These are phyloP conservation scores for Talaromyces stipitatus DNA, from an alignment of 495 filamentous ascomycete species.

Conservation along the genomic window DNA sequence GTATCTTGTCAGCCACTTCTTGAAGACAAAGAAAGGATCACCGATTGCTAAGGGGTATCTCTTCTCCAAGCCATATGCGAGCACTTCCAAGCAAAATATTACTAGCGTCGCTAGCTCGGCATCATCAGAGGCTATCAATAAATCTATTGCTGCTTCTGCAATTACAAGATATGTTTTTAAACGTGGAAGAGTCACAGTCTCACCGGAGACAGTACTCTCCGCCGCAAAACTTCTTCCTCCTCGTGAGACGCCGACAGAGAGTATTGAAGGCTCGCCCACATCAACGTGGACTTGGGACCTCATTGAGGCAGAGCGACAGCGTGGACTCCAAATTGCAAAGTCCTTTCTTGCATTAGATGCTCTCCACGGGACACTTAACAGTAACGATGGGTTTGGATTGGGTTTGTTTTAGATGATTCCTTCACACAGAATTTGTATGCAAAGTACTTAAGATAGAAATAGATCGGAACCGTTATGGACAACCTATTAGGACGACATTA, in stretches of 20 bases:
- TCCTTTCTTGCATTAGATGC: neutral
- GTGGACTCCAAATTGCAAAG: neutral
- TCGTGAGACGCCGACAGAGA: neutral
- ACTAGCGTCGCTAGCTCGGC: neutral
- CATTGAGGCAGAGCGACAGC: constrained; percentile 6
- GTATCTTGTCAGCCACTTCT: constrained; percentile 55
- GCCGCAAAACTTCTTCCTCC: constrained; percentile 56
- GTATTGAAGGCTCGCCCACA: neutral
- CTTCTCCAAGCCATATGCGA: constrained; percentile 19
- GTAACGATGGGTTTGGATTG: too few species aligned
- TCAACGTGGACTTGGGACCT: neutral
- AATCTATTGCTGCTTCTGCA: constrained; percentile 62
- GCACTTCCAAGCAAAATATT: neutral
- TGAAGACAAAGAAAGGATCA: constrained; percentile 33
- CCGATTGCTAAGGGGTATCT: neutral
- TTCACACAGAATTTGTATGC: too few species aligned
- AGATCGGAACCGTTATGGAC: too few species aligned
- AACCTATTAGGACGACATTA: too few species aligned
- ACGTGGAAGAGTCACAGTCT: constrained; percentile 73
- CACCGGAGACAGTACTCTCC: constrained; percentile 67
- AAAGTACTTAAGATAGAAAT: too few species aligned
- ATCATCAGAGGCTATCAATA: constrained; percentile 2
- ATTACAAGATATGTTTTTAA: constrained; percentile 88
- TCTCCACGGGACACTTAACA: neutral
- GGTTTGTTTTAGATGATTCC: too few species aligned